Percentiles rank a stretch among this genome's conserved stretches.
phyloP scores from a whole-genome alignment of 345 rosid genomes.

The Eucalyptus paniculata region DNA sequence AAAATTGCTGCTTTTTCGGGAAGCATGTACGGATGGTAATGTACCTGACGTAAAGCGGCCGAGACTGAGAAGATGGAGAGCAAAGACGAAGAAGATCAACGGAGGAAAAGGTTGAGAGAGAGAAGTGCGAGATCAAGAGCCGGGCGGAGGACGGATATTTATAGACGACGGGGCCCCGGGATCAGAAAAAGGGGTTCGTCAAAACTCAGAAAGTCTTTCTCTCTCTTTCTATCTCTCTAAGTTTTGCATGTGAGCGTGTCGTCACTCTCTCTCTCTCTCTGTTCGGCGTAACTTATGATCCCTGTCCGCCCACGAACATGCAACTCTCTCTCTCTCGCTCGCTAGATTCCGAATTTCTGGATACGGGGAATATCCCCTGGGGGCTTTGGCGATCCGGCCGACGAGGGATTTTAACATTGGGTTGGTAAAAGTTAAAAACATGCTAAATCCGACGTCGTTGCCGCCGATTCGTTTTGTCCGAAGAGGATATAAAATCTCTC shows the following conservation, averaged over 20 bases:
- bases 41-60: neutral
- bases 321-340: neutral
- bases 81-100: neutral
- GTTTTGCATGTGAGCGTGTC: neutral
- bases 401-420: neutral
- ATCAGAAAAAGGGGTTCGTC: neutral
- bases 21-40: neutral
- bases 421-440: accelerated
- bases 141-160: neutral
- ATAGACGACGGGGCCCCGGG: neutral
- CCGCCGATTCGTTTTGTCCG: neutral
- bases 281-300: neutral
- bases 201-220: neutral
- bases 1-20: neutral
- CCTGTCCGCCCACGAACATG: neutral
- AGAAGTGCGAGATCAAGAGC: neutral
- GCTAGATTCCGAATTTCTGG: neutral
- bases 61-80: neutral
- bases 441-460: neutral
- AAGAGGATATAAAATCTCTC: neutral
- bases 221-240: neutral
- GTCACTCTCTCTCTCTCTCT: neutral
- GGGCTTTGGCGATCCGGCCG: neutral
- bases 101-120: neutral
- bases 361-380: neutral